These are phyloP conservation scores for Beauveria asiatica DNA, from an alignment of 2,329 filamentous ascomycete genomes.

Conservation along the genomic window DNA sequence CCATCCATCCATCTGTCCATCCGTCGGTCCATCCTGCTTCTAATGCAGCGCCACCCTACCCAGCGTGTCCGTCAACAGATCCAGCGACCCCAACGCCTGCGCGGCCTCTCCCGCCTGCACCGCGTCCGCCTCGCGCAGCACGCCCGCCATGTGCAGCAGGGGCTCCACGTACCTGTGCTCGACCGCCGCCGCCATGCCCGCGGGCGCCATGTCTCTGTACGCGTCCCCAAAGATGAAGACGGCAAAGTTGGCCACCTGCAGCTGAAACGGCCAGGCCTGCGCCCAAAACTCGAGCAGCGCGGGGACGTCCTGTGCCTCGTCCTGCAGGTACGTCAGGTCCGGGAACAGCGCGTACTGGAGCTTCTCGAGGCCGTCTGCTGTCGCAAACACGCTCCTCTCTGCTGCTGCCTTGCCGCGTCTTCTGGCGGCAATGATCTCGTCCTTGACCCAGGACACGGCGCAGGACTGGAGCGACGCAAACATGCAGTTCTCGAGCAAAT, in stretches of 20 bases:
- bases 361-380: slow-evolving; percentile 46
- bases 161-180: slow-evolving; percentile 51
- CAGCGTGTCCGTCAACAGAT: slow-evolving; percentile 35
- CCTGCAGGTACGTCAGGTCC: slow-evolving; percentile 38
- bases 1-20: too few relatives aligned
- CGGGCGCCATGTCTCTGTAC: slow-evolving; percentile 42
- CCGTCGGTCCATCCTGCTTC: not conserved
- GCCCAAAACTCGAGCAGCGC: slow-evolving; percentile 43
- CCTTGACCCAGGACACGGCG: slow-evolving; percentile 54
- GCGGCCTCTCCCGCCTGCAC: slow-evolving; percentile 21
- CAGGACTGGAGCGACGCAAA: slow-evolving; percentile 54
- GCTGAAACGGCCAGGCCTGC: slow-evolving; percentile 44
- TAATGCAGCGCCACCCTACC: slow-evolving; percentile 32
- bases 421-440: slow-evolving; percentile 46
- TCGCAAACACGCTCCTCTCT: slow-evolving; percentile 35
- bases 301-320: slow-evolving; percentile 26
- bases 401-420: slow-evolving; percentile 19
- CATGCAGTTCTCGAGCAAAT: slow-evolving; percentile 57
- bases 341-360: slow-evolving; percentile 57
- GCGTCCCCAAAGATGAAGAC: slow-evolving; percentile 44
- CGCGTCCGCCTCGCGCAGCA: slow-evolving; percentile 23
- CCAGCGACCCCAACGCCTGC: slow-evolving; percentile 23
- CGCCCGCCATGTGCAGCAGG: slow-evolving; percentile 35
- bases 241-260: slow-evolving; percentile 54
- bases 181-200: slow-evolving; percentile 47